Evolutionary conservation across 331 rosid genomes (phyloP).

Genomic region (Erythrophleum ivorense): DNA sequence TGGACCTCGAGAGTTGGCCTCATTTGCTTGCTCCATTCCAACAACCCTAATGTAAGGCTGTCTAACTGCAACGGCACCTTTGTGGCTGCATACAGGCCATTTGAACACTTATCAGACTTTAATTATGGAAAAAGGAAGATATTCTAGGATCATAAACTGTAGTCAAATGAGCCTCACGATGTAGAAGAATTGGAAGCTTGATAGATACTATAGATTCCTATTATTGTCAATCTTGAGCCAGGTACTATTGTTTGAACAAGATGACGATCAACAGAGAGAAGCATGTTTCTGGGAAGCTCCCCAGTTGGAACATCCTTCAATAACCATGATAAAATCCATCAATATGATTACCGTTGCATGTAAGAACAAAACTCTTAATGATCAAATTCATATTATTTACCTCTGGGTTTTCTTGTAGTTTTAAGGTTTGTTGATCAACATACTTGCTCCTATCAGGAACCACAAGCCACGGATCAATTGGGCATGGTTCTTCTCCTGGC

Average conservation of each 20-base stretch:
- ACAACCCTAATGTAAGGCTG: slow-evolving; percentile 97
- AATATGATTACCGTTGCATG: slow-evolving; percentile 17
- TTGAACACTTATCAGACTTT: slow-evolving; percentile 17
- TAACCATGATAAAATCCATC: slow-evolving; percentile 35
- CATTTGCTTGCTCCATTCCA: slow-evolving; percentile 87
- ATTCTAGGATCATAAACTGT: slow-evolving; percentile 21
- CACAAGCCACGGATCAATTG: slow-evolving; percentile 94
- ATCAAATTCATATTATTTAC: slow-evolving; percentile 46
- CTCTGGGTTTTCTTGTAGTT: slow-evolving; percentile 97
- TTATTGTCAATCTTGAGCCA: slow-evolving; percentile 91
- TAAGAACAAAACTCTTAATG: background rate
- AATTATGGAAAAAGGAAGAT: slow-evolving; percentile 5
- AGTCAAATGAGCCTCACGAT: slow-evolving; percentile 58
- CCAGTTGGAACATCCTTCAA: slow-evolving; percentile 98
- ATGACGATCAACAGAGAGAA: slow-evolving; percentile 92
- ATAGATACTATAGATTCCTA: slow-evolving; percentile 92
- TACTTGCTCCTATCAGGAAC: slow-evolving; percentile 95
- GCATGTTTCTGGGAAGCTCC: slow-evolving; percentile 97
- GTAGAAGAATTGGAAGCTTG: slow-evolving; percentile 84
- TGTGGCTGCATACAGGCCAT: slow-evolving; percentile 61
- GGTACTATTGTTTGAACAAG: slow-evolving; percentile 98
- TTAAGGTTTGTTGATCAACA: slow-evolving; percentile 95
- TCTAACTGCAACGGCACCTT: slow-evolving; percentile 93
- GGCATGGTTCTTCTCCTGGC: slow-evolving; percentile 98
- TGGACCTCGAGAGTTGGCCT: slow-evolving; percentile 76